Conservation (phyloP, 1,139 yeast genomes). For the Williopsis jadinii region DNA sequence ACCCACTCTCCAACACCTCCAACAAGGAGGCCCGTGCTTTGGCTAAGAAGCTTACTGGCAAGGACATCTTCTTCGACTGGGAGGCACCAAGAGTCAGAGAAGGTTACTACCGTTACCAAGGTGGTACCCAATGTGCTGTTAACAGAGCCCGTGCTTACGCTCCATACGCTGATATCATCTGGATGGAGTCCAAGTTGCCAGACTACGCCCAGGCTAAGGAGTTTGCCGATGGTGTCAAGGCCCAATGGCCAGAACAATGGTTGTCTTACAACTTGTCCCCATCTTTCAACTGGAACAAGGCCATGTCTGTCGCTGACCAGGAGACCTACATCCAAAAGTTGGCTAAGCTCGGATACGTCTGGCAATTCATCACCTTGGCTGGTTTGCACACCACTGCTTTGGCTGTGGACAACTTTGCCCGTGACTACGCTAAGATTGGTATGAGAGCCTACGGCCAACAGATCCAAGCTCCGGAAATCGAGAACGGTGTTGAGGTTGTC, state of each 20-base stretch:
- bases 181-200: slow-evolving; percentile 99
- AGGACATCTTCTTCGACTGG: slow-evolving; percentile 91
- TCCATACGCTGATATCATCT: slow-evolving; percentile 90
- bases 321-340: slow-evolving; percentile 85
- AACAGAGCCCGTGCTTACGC: slow-evolving; percentile 96
- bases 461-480: slow-evolving; percentile 86
- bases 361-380: slow-evolving; percentile 98
- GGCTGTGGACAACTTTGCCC: slow-evolving; percentile 81
- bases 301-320: slow-evolving; percentile 84
- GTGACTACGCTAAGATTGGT: slow-evolving; percentile 72
- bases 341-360: slow-evolving; percentile 85
- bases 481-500: slow-evolving; percentile 86
- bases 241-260: slow-evolving; percentile 84
- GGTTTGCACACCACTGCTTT: slow-evolving; percentile 96
- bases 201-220: slow-evolving; percentile 91
- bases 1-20: slow-evolving; percentile 70
- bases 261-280: slow-evolving; percentile 94
- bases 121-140: slow-evolving; percentile 96
- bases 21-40: slow-evolving; percentile 74
- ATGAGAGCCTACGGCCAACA: slow-evolving; percentile 93
- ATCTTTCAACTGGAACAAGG: slow-evolving; percentile 96
- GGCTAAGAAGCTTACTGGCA: slow-evolving; percentile 72
- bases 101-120: slow-evolving; percentile 94
- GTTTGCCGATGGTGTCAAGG: slow-evolving; percentile 86
- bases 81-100: slow-evolving; percentile 94